phyloP scores from a whole-genome alignment of 129 eudicot genomes.

The Solidago caesia region DNA sequence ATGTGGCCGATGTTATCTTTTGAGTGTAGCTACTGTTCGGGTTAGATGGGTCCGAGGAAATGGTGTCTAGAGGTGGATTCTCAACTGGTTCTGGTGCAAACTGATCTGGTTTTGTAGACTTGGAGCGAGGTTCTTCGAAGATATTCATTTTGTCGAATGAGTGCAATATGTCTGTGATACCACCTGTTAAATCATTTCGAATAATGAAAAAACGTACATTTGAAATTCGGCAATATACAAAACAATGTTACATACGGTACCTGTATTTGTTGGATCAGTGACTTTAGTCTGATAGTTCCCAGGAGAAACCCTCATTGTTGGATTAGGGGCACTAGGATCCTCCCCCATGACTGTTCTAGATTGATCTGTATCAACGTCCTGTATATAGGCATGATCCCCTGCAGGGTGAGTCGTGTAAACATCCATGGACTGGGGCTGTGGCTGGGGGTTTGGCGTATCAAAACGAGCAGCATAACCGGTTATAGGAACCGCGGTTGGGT shows the following conservation, averaged over 20 bases:
- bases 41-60: slow-evolving; percentile 19
- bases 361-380: not conserved
- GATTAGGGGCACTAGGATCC: slow-evolving; percentile 42
- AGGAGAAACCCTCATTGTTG: slow-evolving; percentile 7
- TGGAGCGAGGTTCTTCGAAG: slow-evolving; percentile 13
- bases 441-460: no score
- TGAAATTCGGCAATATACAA: no score
- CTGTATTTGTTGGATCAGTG: slow-evolving; percentile 43
- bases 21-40: slow-evolving; percentile 33
- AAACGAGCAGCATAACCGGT: no score
- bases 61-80: slow-evolving; percentile 31
- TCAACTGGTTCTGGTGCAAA: slow-evolving; percentile 15
- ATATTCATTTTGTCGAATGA: slow-evolving; percentile 41
- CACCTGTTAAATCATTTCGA: slow-evolving; percentile 21
- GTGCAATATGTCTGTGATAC: slow-evolving; percentile 32
- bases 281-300: slow-evolving; percentile 38
- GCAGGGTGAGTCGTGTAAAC: not conserved
- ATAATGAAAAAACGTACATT: no score
- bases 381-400: not conserved
- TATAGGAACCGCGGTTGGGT: no score
- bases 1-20: slow-evolving; percentile 40
- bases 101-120: slow-evolving; percentile 21
- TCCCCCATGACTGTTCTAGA: slow-evolving; percentile 29
- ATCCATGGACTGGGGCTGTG: not conserved
- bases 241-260: not conserved